These are phyloP conservation scores for Phyllosticta citribraziliensis DNA, from an alignment of 2,329 filamentous ascomycete species.

Conservation along the genomic window DNA sequence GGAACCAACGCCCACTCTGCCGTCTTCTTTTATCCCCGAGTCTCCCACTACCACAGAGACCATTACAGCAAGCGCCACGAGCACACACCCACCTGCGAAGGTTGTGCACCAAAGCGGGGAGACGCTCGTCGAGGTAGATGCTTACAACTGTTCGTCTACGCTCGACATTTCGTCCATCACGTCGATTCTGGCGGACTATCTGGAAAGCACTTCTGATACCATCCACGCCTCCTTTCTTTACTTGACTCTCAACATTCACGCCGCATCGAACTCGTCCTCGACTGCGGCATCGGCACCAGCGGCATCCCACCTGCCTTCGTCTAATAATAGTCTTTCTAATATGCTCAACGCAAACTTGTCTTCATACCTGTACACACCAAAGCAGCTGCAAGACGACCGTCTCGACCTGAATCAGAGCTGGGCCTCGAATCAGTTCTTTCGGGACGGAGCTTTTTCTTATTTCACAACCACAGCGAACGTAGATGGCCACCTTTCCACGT, in stretches of 20 bases:
- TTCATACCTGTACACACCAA: constrained; percentile 45
- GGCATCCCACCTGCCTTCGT: constrained; percentile 35
- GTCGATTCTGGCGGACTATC: constrained; percentile 42
- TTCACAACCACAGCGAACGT: constrained; percentile 11
- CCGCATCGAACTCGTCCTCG: constrained; percentile 29
- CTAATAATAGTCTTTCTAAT: constrained; percentile 36
- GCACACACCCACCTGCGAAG: neutral
- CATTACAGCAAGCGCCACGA: neutral
- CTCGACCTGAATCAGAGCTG: constrained; percentile 49
- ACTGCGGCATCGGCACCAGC: constrained; percentile 36
- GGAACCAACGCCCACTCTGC: neutral
- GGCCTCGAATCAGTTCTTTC: constrained; percentile 30
- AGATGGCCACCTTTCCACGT: constrained; percentile 34
- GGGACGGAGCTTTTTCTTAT: constrained; percentile 11
- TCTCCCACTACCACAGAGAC: neutral
- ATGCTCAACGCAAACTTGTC: constrained; percentile 40
- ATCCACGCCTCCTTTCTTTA: constrained; percentile 45
- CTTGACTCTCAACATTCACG: constrained; percentile 51
- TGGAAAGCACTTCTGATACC: constrained; percentile 43
- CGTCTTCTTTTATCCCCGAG: neutral
- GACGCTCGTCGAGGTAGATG: constrained; percentile 39
- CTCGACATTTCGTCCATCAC: constrained; percentile 43
- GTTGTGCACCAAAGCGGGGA: constrained; percentile 13
- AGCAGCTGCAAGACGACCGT: constrained; percentile 41
- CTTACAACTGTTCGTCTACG: constrained; percentile 42